Conservation (phyloP, 169 alveolate species). For the Plasmodium ovale region DNA sequence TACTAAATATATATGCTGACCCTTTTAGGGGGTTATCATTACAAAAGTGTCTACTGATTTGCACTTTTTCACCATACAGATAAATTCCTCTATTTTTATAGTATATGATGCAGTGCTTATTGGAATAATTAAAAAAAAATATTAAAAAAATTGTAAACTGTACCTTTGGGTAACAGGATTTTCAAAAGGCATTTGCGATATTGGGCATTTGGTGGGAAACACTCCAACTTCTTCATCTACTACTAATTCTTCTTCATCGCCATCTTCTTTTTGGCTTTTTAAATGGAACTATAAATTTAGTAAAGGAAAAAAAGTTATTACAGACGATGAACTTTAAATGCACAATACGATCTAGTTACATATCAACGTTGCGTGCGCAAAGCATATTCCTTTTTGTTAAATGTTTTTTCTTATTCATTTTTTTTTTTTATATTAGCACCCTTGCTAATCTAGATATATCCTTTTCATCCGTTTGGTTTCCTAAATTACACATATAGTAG, state of each 20-base stretch:
- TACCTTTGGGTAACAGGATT: slow-evolving; percentile 87
- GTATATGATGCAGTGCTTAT: background rate
- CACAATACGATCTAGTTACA: background rate
- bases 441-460: slow-evolving; percentile 67
- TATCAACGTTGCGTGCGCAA: background rate
- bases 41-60: background rate
- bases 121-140: background rate
- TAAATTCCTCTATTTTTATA: background rate
- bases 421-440: slow-evolving; percentile 18
- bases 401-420: background rate
- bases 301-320: slow-evolving; percentile 3
- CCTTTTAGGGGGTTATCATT: background rate
- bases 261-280: slow-evolving; percentile 44
- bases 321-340: background rate
- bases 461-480: slow-evolving; percentile 68
- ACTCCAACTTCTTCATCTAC: slow-evolving; percentile 82
- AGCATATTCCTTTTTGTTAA: background rate
- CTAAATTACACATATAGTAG: slow-evolving; percentile 11
- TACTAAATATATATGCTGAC: background rate
- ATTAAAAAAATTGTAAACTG: too few species aligned
- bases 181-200: slow-evolving; percentile 82
- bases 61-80: too few species aligned
- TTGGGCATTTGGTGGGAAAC: slow-evolving; percentile 82
- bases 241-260: slow-evolving; percentile 80
- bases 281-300: slow-evolving; percentile 38